Evolutionary conservation across 139 green algal genomes (phyloP).

Genomic region (Chlorella sp.): DNA sequence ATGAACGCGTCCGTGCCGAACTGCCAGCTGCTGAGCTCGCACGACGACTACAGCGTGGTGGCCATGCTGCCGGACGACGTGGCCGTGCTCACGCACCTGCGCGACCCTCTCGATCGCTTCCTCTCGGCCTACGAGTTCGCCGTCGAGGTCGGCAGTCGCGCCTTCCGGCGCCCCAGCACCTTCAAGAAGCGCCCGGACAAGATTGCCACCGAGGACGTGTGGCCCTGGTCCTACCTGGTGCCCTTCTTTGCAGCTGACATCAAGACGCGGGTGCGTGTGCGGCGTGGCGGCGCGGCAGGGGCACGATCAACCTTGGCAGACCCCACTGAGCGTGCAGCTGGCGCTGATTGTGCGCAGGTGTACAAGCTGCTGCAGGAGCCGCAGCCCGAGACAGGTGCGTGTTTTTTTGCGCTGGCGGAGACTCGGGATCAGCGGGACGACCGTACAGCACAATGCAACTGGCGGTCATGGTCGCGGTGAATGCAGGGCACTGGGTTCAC

Average conservation of each 20-base stretch:
- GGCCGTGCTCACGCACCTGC: conserved; percentile 54
- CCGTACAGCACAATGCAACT: too few species aligned
- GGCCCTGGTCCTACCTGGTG: conserved; percentile 86
- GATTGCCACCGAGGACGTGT: conserved; percentile 77
- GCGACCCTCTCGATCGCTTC: conserved; percentile 76
- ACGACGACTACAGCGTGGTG: conserved; percentile 86
- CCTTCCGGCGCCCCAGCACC: neutral
- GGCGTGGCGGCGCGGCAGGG: too few species aligned
- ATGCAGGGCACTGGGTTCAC: conserved; percentile 26
- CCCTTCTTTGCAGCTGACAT: conserved; percentile 67
- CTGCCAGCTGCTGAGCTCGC: conserved; percentile 73
- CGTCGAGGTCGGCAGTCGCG: conserved; percentile 19
- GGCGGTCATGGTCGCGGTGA: too few species aligned
- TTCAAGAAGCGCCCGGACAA: conserved; percentile 25
- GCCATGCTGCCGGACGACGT: conserved; percentile 41
- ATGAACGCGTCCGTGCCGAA: conserved; percentile 47
- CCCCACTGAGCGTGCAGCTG: too few species aligned
- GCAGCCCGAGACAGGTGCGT: neutral
- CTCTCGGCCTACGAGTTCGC: conserved; percentile 89
- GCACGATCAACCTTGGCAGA: too few species aligned
- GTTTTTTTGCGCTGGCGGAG: too few species aligned
- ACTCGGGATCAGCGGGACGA: too few species aligned
- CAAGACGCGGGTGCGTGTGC: conserved; percentile 19
- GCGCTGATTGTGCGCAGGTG: too few species aligned
- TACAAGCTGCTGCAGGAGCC: neutral